Conservation (phyloP, 2,329 filamentous ascomycete genomes). For the Pezicula carpinea region DNA sequence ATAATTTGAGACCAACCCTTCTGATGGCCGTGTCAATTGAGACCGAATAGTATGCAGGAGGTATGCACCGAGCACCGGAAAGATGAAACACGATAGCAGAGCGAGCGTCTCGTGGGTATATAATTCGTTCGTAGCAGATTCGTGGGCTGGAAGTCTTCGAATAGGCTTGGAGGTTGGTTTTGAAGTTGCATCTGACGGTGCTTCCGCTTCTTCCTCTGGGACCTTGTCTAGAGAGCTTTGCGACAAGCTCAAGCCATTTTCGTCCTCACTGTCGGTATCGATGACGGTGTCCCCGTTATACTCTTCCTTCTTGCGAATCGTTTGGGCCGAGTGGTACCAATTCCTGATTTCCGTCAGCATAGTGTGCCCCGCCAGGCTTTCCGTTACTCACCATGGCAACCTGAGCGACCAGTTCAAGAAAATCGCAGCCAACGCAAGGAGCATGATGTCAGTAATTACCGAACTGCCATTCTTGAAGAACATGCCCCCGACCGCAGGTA, state of each 20-base stretch:
- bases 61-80: constrained; percentile 75
- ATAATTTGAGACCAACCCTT: constrained; percentile 85
- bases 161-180: constrained; percentile 17
- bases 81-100: constrained; percentile 71
- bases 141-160: constrained; percentile 18
- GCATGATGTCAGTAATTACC: constrained; percentile 78
- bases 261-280: constrained; percentile 42
- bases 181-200: constrained; percentile 3
- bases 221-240: constrained; percentile 22
- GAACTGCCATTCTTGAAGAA: constrained; percentile 81
- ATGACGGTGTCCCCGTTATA: constrained; percentile 26
- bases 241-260: constrained; percentile 24
- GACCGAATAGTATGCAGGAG: constrained; percentile 76
- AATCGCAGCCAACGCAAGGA: constrained; percentile 74
- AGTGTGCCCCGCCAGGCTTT: constrained; percentile 4
- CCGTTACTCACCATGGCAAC: constrained; percentile 70
- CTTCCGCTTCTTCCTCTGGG: constrained; percentile 17
- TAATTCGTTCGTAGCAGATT: constrained; percentile 55
- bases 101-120: constrained; percentile 71
- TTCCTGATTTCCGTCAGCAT: constrained; percentile 40
- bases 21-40: constrained; percentile 77
- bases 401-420: constrained; percentile 92
- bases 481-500: constrained; percentile 81
- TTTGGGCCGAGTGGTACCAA: constrained; percentile 71
- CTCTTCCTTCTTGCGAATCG: constrained; percentile 51